Evolutionary conservation across 495 filamentous ascomycete genomes (phyloP), one percentile per base, ranked within the genome.

Genomic region (Bryoglossum gracile): DNA sequence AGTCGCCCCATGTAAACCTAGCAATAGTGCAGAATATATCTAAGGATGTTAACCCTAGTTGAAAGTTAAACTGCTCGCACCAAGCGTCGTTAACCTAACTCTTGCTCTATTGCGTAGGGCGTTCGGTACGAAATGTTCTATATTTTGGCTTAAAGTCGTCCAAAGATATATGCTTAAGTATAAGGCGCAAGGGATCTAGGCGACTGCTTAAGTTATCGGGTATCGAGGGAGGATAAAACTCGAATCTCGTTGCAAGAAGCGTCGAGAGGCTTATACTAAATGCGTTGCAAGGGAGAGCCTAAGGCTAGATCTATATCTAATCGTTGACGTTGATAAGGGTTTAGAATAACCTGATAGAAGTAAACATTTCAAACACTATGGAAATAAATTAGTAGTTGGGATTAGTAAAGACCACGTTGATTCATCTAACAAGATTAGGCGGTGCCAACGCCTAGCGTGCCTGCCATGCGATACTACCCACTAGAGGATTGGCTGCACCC

Each of bases 1-100:
- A 58, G 46, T 53, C 34, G 50, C 50, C 50, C 42, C 42, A 53
- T 53, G 34, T 53, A 24, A 53, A 53, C 42, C 42, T 53, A 46
- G 42, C 34, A 53, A 53, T 53, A 46, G 42, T 53, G 18, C 42
- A 23, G 42, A 46, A 46, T 33, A 53, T 33, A 33, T 53, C 32
- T 53, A 23, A 46, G 42, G 42, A 38, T 53, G 23, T 40, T 53
- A 23, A 53, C 33, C 32, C 32, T 46, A 40, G 43, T 46, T 53
- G 21, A 53, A 53, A 53, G 0, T 53, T 33, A 53, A 51, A 53
- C 42, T 53, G 32, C 42, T 53, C 34, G 32, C 25, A 40, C 42
- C 33, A 53, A 18, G 22, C 34, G 34, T 53, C 33, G 33, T 39
- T 16, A 53, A 53, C 43, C 42, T 53, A 33, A 16, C 50, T 46